Evolutionary conservation across 257 asterid species (phyloP).

Genomic region (Solanum etuberosum): DNA sequence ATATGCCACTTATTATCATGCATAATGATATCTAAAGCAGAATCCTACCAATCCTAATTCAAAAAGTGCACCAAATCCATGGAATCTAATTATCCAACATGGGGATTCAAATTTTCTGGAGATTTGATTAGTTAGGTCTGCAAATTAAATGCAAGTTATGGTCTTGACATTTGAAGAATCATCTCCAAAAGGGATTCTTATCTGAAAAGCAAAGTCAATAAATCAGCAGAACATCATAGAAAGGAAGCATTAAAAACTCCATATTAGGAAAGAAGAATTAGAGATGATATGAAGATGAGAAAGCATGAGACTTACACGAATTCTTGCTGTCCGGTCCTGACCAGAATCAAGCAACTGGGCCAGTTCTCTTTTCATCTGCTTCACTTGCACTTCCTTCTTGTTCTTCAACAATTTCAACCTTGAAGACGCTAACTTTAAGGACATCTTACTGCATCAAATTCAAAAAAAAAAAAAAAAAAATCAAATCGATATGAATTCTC

Average conservation of each 20-base stretch:
- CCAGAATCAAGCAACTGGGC: conserved; percentile 76
- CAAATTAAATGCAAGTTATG: neutral
- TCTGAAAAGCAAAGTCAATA: neutral
- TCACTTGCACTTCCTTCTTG: conserved; percentile 70
- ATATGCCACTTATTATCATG: neutral
- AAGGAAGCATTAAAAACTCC: neutral
- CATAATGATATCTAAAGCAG: neutral
- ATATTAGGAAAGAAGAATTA: neutral
- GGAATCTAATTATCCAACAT: neutral
- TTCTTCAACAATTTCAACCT: conserved; percentile 75
- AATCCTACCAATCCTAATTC: neutral
- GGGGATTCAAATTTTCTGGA: neutral
- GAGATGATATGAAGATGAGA: neutral
- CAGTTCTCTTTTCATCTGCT: conserved; percentile 71
- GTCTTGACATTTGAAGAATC: neutral
- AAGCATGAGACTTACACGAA: conserved; percentile 41
- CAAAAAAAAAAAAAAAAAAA: neutral
- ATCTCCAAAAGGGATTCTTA: neutral
- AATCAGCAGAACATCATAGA: neutral
- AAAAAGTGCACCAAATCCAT: neutral
- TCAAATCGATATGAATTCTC: neutral
- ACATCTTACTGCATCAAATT: conserved; percentile 56
- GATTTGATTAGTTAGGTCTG: neutral
- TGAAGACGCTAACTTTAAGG: conserved; percentile 60
- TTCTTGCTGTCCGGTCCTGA: conserved; percentile 67